Evolutionary conservation across 306 rosid genomes (phyloP).

Genomic region (Malus orientalis): DNA sequence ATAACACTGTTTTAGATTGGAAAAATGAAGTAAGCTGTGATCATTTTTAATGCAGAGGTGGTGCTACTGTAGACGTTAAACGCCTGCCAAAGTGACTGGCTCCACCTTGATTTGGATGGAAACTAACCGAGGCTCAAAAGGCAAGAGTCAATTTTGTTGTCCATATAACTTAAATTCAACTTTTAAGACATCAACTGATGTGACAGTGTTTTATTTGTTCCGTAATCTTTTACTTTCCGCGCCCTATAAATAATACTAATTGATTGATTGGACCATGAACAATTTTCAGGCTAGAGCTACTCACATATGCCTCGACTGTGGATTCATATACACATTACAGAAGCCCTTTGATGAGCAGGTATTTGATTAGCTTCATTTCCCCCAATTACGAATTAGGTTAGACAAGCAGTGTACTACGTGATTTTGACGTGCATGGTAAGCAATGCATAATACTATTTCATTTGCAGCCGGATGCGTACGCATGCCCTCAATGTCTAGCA

Average conservation of each 20-base stretch:
- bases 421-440: not conserved
- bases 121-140: slow-evolving; percentile 78
- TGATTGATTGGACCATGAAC: not conserved
- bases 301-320: slow-evolving; percentile 92
- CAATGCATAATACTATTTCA: not conserved
- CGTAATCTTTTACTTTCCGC: not conserved
- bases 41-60: slow-evolving; percentile 46
- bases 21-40: not conserved
- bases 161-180: not conserved
- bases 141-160: slow-evolving; percentile 28
- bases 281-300: slow-evolving; percentile 90
- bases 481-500: slow-evolving; percentile 84
- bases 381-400: not conserved
- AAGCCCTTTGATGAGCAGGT: slow-evolving; percentile 93
- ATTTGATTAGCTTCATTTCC: not conserved
- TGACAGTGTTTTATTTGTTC: too few species aligned
- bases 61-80: slow-evolving; percentile 80
- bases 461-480: slow-evolving; percentile 62
- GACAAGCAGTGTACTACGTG: not conserved
- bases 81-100: slow-evolving; percentile 80
- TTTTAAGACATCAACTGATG: too few species aligned
- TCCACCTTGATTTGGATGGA: slow-evolving; percentile 89
- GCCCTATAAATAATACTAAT: not conserved
- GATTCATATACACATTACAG: slow-evolving; percentile 68
- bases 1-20: not conserved